Evolutionary conservation across 108 stramenopile species (phyloP).

Genomic region (Cyclotella cryptica): DNA sequence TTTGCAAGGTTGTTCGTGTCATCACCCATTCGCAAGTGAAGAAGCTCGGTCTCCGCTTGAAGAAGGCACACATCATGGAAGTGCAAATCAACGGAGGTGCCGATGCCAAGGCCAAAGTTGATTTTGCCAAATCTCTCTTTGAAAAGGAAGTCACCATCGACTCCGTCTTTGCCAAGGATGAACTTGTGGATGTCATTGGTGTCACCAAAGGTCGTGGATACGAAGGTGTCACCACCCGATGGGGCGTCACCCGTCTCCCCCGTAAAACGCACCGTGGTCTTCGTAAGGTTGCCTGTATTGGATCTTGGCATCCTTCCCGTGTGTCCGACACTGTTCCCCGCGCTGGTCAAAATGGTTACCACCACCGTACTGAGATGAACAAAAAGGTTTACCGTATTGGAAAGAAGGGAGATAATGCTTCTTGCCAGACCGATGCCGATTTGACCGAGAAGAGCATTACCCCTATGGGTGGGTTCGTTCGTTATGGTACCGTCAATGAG

Average conservation of each 20-base stretch:
- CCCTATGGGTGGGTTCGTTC: slow-evolving; percentile 99
- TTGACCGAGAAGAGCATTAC: slow-evolving; percentile 99
- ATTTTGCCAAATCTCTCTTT: slow-evolving; percentile 97
- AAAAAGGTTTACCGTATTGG: slow-evolving; percentile 99
- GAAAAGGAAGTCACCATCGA: slow-evolving; percentile 97
- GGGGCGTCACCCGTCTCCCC: slow-evolving; percentile 99
- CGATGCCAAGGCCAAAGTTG: slow-evolving; percentile 97
- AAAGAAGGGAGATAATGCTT: slow-evolving; percentile 95
- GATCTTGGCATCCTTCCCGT: slow-evolving; percentile 99
- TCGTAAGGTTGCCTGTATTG: slow-evolving; percentile 99
- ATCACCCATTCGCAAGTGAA: slow-evolving; percentile 99
- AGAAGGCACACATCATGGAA: slow-evolving; percentile 99
- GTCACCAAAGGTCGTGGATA: slow-evolving; percentile 99
- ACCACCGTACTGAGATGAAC: slow-evolving; percentile 99
- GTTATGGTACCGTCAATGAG: slow-evolving; percentile 95
- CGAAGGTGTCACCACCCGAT: slow-evolving; percentile 99
- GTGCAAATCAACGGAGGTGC: slow-evolving; percentile 99
- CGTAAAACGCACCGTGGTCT: slow-evolving; percentile 99
- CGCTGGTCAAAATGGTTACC: slow-evolving; percentile 99
- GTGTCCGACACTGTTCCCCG: slow-evolving; percentile 96
- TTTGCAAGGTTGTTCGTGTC: slow-evolving; percentile 98
- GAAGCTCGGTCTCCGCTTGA: slow-evolving; percentile 96
- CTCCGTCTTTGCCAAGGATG: slow-evolving; percentile 96
- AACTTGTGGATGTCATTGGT: slow-evolving; percentile 95
- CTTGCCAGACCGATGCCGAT: slow-evolving; percentile 96